A percentile compares a stretch with the other conserved stretches of the same genome.
Conservation (phyloP, 129 eudicot species). For the Helichrysum umbraculigerum region DNA sequence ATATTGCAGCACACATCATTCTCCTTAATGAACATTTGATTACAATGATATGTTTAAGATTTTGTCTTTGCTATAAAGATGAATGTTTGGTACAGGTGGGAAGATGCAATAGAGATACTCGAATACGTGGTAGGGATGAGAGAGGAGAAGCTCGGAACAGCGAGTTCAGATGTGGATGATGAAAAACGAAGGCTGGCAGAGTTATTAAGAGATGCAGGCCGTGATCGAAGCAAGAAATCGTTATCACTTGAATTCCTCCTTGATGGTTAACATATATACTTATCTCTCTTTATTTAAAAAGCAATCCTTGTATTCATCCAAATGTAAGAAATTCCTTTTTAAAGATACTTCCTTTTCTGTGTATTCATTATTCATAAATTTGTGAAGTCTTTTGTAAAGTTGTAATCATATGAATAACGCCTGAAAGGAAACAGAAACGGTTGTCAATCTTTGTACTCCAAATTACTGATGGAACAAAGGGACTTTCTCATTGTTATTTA, state of each 20-base stretch:
- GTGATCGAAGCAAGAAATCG: constrained; percentile 53
- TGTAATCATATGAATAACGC: background rate
- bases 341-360: constrained; percentile 33
- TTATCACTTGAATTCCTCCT: constrained; percentile 71
- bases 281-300: constrained; percentile 28
- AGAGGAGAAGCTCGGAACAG: constrained; percentile 93
- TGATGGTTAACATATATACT: constrained; percentile 28
- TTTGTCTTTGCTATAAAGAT: constrained; percentile 3
- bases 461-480: background rate
- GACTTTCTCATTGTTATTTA: background rate
- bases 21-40: too few relatives aligned
- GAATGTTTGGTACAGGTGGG: constrained; percentile 43
- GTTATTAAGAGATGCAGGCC: constrained; percentile 67
- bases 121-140: constrained; percentile 71
- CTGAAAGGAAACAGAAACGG: constrained; percentile 16
- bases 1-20: background rate
- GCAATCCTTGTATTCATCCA: constrained; percentile 23
- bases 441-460: constrained; percentile 24
- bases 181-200: constrained; percentile 63
- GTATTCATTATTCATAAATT: background rate
- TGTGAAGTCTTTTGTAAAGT: constrained; percentile 5
- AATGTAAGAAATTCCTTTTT: constrained; percentile 21
- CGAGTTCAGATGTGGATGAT: constrained; percentile 75
- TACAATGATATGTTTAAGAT: background rate
- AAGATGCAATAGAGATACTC: constrained; percentile 75